phyloP scores from a whole-genome alignment of 2,329 filamentous ascomycete species.

The Malbranchea zuffiana region DNA sequence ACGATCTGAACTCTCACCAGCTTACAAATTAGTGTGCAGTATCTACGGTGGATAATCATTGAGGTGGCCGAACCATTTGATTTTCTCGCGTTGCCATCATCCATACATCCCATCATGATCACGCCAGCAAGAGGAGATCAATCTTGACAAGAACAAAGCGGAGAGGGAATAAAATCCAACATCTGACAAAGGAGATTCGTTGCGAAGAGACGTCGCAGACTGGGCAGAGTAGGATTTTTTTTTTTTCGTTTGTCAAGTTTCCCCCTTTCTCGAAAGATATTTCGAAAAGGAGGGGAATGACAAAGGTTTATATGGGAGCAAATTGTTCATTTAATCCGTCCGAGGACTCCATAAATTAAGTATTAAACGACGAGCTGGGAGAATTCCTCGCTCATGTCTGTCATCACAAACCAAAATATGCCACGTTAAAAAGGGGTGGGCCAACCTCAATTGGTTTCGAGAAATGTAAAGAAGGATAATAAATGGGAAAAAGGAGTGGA shows the following conservation, averaged over 20 bases:
- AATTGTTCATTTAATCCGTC: not conserved
- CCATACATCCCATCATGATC: slow-evolving; percentile 14
- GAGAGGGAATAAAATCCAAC: slow-evolving; percentile 17
- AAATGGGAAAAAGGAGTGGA: slow-evolving; percentile 2
- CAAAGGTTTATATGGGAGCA: not conserved
- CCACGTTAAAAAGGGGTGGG: no score
- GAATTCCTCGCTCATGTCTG: no score
- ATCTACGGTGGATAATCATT: slow-evolving; percentile 11
- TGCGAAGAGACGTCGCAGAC: slow-evolving; percentile 25
- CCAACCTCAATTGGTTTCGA: slow-evolving; percentile 37
- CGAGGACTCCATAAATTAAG: no score
- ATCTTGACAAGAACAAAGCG: slow-evolving; percentile 10
- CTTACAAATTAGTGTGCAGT: no score
- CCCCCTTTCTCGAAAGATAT: not conserved
- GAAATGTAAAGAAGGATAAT: slow-evolving; percentile 16
- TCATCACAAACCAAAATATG: slow-evolving; percentile 30
- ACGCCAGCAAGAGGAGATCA: slow-evolving; percentile 8
- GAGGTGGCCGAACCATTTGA: slow-evolving; percentile 38
- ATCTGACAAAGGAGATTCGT: slow-evolving; percentile 20
- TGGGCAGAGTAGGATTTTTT: no score
- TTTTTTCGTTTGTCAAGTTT: not conserved
- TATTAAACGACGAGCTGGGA: no score
- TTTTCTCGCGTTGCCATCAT: slow-evolving; percentile 23
- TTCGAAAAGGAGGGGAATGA: no score
- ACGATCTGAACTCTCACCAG: no score